Conservation (phyloP, 2,329 filamentous ascomycete species). For the Alternaria tenuissima region DNA sequence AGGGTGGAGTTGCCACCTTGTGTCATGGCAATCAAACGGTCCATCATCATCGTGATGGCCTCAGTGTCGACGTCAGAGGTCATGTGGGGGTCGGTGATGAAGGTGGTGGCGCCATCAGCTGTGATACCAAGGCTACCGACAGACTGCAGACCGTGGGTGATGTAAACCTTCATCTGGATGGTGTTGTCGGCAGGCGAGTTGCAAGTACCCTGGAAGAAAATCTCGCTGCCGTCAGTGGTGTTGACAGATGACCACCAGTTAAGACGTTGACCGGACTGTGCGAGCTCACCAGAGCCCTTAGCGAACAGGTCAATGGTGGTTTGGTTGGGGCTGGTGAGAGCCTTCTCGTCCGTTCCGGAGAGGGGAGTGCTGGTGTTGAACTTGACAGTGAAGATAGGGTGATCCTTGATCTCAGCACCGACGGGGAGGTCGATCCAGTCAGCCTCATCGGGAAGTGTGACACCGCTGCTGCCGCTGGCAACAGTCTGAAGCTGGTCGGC, state of each 20-base stretch:
- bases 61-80: slow-evolving; percentile 56
- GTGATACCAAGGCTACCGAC: slow-evolving; percentile 62
- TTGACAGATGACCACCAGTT: slow-evolving; percentile 59
- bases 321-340: slow-evolving; percentile 40
- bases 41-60: slow-evolving; percentile 55
- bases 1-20: slow-evolving; percentile 38
- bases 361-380: slow-evolving; percentile 39
- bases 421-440: slow-evolving; percentile 62
- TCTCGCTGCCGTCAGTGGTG: slow-evolving; percentile 51
- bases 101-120: slow-evolving; percentile 49
- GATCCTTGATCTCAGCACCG: slow-evolving; percentile 54
- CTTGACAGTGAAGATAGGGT: slow-evolving; percentile 48
- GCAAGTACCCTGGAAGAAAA: slow-evolving; percentile 58
- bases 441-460: slow-evolving; percentile 52
- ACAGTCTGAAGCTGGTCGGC: slow-evolving; percentile 57
- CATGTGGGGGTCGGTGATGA: slow-evolving; percentile 61
- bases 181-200: slow-evolving; percentile 50
- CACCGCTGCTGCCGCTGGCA: slow-evolving; percentile 50
- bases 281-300: slow-evolving; percentile 52
- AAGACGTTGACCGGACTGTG: slow-evolving; percentile 58
- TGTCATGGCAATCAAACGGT: slow-evolving; percentile 54
- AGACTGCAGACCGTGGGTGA: slow-evolving; percentile 69
- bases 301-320: slow-evolving; percentile 45
- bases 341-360: slow-evolving; percentile 29
- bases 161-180: slow-evolving; percentile 59